These are phyloP conservation scores for Umbelopsis ramanniana DNA, from an alignment of 192 early-diverging fungal genomes.

Conservation along the genomic window DNA sequence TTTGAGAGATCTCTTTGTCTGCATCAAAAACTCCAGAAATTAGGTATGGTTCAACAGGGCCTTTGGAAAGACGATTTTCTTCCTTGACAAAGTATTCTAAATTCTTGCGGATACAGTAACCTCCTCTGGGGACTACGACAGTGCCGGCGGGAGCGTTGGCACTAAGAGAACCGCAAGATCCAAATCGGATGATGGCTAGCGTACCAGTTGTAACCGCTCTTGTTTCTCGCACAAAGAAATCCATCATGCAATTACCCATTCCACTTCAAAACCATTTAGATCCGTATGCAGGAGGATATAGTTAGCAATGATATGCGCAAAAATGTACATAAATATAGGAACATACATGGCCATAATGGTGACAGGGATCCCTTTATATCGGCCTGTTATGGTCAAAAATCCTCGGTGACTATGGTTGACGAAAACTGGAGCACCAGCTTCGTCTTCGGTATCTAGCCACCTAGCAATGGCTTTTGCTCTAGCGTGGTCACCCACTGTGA, in stretches of 20 bases:
- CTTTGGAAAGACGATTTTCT: constrained; percentile 20
- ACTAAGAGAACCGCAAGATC: constrained; percentile 83
- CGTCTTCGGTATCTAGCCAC: constrained; percentile 58
- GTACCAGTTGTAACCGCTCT: constrained; percentile 80
- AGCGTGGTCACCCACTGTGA: constrained; percentile 86
- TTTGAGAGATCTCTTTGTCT: constrained; percentile 58
- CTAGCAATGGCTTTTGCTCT: constrained; percentile 69
- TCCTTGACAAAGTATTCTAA: constrained; percentile 69
- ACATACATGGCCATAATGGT: constrained; percentile 81
- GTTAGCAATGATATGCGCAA: background rate
- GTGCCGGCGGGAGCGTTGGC: constrained; percentile 55
- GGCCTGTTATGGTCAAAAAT: constrained; percentile 86
- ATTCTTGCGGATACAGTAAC: constrained; percentile 58
- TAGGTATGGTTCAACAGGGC: constrained; percentile 58
- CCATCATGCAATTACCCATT: constrained; percentile 85
- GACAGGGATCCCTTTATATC: constrained; percentile 74
- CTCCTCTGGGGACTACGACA: constrained; percentile 70
- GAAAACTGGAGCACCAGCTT: constrained; percentile 45
- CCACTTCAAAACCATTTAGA: constrained; percentile 33
- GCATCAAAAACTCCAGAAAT: constrained; percentile 64
- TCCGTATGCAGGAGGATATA: background rate
- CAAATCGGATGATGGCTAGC: constrained; percentile 80
- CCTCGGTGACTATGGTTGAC: constrained; percentile 71
- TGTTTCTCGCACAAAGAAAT: constrained; percentile 89
- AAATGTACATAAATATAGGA: background rate